Base-by-base conservation (phyloP, 139 green algal species). In the Tetraselmis chui region DNA sequence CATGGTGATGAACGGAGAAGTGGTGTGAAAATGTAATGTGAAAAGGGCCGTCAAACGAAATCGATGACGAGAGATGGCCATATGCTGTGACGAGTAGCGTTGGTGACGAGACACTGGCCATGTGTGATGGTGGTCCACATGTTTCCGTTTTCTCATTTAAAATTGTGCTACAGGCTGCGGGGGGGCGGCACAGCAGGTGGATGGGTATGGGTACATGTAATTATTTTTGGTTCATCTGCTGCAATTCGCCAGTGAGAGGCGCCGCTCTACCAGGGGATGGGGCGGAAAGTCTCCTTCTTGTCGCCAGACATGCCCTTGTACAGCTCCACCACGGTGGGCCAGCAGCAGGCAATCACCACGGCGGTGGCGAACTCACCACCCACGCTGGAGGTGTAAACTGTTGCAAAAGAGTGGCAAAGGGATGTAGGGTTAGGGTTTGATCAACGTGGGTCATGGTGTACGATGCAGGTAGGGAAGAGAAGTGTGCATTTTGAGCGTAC, bases 351-450 rank as follows among this genome's bases (percentile, higher is more conserved):
- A n/a, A 87, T 80, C 1, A 92, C 91, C 28, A 95, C 89, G 23
- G 88, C 88, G 27, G 95, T 81, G 28, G 81, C 85, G n/a, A 88
- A 86, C 90, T 97, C 94, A 67, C 81, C 82, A 79, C 94, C 94
- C 1, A 97, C 94, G 27, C 83, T 84, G 23, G 88, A 93, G 79
- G 93, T 97, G 94, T 90, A 97, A 88, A 97, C 91, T 94, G 89
- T 78, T 27, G n/a, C 24, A 1, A 78, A 76, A 25, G 1, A 59
- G 18, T 29, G 29, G 30, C 22, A 11, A 31, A 81, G 24, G 23
- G 58, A 59, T 82, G 59, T 29, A 45, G 27, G 2, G 11, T 11
- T 11, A 75, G 11, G 78, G 22, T 28, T n/a, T 28, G 24, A 24
- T 11, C 32, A 29, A 24, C n/a, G 24, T 78, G 22, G 24, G 25